Conservation (phyloP, 2,329 filamentous ascomycete genomes). For the Penicillium palitans region DNA sequence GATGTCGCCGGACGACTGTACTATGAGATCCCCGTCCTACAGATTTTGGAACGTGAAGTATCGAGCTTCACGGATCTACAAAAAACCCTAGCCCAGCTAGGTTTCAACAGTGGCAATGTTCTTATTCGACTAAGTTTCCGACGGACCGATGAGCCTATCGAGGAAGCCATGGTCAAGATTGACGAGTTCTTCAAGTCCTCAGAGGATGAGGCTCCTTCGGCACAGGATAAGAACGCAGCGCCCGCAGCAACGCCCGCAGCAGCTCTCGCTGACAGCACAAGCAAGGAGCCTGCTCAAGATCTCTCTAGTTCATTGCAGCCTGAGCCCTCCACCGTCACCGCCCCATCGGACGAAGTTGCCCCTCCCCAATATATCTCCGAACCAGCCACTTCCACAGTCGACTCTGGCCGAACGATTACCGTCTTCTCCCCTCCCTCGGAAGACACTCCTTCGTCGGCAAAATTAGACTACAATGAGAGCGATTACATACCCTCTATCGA, state of each 20-base stretch:
- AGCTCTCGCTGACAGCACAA: constrained; percentile 2
- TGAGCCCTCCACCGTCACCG: constrained; percentile 7
- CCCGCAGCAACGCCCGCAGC: constrained; percentile 8
- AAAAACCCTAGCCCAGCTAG: constrained; percentile 83
- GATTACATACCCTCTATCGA: constrained; percentile 80
- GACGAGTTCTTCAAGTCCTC: constrained; percentile 66
- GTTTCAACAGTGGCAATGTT: constrained; percentile 80
- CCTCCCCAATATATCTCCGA: constrained; percentile 21
- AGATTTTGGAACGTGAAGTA: constrained; percentile 79
- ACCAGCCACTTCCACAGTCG: constrained; percentile 32
- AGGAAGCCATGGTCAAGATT: constrained; percentile 83
- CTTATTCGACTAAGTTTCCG: constrained; percentile 76
- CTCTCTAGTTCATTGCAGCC: too few relatives aligned
- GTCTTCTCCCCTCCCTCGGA: constrained; percentile 77
- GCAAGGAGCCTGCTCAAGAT: constrained; percentile 10
- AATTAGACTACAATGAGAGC: constrained; percentile 64
- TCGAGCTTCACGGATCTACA: constrained; percentile 78
- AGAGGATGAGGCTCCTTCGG: constrained; percentile 37
- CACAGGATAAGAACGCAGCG: constrained; percentile 11
- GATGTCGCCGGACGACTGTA: constrained; percentile 71
- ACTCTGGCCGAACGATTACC: constrained; percentile 54
- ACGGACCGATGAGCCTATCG: constrained; percentile 73
- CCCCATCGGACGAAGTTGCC: constrained; percentile 9
- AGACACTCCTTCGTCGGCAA: constrained; percentile 73
- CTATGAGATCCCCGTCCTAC: constrained; percentile 83